A percentile compares a stretch with the other conserved stretches of the same genome.
phyloP scores from a whole-genome alignment of 2,329 filamentous ascomycete species.

The Calonectria multiphialidica region DNA sequence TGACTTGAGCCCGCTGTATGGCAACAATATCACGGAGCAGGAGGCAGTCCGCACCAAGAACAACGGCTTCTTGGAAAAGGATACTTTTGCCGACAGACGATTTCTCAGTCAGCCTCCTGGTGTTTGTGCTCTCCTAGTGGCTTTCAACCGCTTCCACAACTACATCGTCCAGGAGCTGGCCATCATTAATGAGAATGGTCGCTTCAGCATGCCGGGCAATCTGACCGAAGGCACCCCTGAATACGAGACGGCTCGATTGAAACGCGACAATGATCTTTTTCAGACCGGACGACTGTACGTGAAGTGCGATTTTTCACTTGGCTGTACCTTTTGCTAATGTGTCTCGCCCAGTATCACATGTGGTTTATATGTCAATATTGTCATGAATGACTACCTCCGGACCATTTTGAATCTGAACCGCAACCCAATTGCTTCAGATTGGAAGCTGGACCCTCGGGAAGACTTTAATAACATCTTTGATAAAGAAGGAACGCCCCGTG shows the following conservation, averaged over 20 bases:
- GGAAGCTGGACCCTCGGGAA: not conserved
- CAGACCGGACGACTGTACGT: not conserved
- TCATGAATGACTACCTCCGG: conserved; percentile 1
- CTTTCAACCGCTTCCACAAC: not conserved
- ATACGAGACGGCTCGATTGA: not conserved
- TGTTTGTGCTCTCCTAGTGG: not conserved
- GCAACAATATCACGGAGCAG: not conserved
- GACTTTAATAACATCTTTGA: not conserved
- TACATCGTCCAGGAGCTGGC: not conserved
- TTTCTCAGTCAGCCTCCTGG: not conserved
- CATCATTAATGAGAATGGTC: not conserved
- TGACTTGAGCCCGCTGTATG: not conserved
- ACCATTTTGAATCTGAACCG: conserved; percentile 4
- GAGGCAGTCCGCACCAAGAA: not conserved
- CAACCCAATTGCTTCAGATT: not conserved
- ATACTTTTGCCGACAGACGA: not conserved
- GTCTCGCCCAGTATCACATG: not conserved
- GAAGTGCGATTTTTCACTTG: no score
- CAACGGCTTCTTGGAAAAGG: not conserved
- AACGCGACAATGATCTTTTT: not conserved
- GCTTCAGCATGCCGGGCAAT: not conserved
- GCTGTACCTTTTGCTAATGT: not conserved
- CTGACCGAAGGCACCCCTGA: not conserved
- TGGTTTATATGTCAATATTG: not conserved
- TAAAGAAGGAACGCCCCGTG: not conserved